Percentiles rank a stretch among this genome's conserved stretches.
Conservation (phyloP, 352 stramenopile genomes). For the Pilasporangium apinafurcum region DNA sequence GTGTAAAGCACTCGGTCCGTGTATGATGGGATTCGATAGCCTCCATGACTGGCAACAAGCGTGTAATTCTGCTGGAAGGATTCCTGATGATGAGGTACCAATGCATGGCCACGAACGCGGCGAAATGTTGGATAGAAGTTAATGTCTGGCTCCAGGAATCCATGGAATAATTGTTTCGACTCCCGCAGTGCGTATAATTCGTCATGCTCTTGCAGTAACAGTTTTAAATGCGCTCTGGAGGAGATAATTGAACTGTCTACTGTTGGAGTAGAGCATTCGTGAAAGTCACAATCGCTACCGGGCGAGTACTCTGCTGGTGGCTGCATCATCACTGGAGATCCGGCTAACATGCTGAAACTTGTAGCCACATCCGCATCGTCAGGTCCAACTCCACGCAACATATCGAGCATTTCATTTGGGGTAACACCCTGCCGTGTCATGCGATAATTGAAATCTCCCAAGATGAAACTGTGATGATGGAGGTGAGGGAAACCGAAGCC, state of each 20-base stretch:
- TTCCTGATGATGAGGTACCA: conserved; percentile 20
- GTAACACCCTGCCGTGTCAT: conserved; percentile 41
- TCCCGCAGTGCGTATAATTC: conserved; percentile 56
- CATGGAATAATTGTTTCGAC: conserved; percentile 70
- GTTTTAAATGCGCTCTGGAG: conserved; percentile 9
- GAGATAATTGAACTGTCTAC: conserved; percentile 11
- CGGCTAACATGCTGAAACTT: neutral
- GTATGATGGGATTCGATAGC: conserved; percentile 81
- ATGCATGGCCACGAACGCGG: conserved; percentile 43
- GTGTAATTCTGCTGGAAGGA: conserved; percentile 60
- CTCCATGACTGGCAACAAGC: conserved; percentile 41
- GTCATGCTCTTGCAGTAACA: conserved; percentile 61
- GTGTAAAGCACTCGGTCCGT: conserved; percentile 86
- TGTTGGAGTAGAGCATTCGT: conserved; percentile 40
- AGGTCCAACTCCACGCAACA: conserved; percentile 10
- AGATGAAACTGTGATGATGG: conserved; percentile 85
- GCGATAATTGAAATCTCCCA: conserved; percentile 89
- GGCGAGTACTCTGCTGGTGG: conserved; percentile 8
- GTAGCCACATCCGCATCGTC: neutral
- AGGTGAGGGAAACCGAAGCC: conserved; percentile 79
- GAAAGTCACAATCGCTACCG: conserved; percentile 25
- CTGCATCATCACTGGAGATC: conserved; percentile 1
- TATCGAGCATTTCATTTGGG: conserved; percentile 48
- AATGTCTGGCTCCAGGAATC: conserved; percentile 69
- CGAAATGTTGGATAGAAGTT: conserved; percentile 77